These are phyloP conservation scores for Boletus reticuloceps DNA, from an alignment of 768 basidiomycete genomes.

Conservation along the genomic window DNA sequence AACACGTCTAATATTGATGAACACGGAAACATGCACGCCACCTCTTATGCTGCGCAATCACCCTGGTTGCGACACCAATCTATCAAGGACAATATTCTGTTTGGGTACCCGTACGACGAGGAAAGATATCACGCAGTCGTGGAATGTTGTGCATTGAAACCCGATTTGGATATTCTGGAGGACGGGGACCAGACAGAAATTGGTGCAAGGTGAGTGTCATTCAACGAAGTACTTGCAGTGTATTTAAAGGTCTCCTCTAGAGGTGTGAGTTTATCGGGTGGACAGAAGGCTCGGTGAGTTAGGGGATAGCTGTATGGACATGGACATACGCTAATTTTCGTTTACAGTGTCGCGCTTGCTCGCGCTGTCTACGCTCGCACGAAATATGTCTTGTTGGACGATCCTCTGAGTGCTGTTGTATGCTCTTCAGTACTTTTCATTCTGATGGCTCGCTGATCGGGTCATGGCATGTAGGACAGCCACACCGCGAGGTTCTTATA, in stretches of 20 bases:
- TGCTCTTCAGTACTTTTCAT: slow-evolving; percentile 22
- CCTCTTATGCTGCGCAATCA: slow-evolving; percentile 73
- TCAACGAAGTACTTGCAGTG: background rate
- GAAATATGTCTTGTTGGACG: slow-evolving; percentile 72
- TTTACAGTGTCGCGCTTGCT: slow-evolving; percentile 70
- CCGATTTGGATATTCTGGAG: slow-evolving; percentile 81
- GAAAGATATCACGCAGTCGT: slow-evolving; percentile 73
- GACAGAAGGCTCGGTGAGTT: slow-evolving; percentile 72
- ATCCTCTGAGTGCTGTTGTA: slow-evolving; percentile 81
- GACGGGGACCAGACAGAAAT: slow-evolving; percentile 87
- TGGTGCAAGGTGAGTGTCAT: slow-evolving; percentile 51
- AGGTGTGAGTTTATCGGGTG: slow-evolving; percentile 76
- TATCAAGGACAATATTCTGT: slow-evolving; percentile 79
- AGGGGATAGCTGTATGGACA: background rate
- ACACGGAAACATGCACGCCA: slow-evolving; percentile 55
- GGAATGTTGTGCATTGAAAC: slow-evolving; percentile 78
- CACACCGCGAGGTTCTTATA: slow-evolving; percentile 64
- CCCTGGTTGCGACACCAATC: slow-evolving; percentile 71
- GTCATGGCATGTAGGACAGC: slow-evolving; percentile 47
- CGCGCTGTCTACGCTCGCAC: slow-evolving; percentile 77
- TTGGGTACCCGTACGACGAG: slow-evolving; percentile 67
- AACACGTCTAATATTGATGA: slow-evolving; percentile 53
- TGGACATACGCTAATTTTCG: background rate
- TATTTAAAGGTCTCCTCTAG: slow-evolving; percentile 27
- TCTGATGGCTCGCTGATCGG: background rate